phyloP scores from a whole-genome alignment of 1,139 yeast species.

The Arxiozyma heterogenica region DNA sequence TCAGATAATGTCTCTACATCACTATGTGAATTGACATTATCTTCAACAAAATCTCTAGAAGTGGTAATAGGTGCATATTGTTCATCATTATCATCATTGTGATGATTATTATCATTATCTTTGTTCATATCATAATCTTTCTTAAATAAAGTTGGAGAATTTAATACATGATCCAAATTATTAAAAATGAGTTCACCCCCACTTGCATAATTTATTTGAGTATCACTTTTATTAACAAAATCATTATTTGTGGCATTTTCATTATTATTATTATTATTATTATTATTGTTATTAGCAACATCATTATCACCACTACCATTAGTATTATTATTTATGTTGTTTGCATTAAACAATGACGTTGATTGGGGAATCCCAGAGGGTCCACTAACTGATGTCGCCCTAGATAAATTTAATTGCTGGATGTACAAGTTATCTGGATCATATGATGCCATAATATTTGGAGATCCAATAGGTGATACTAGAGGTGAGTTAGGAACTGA shows the following conservation, averaged over 20 bases:
- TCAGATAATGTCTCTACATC: constrained; percentile 2
- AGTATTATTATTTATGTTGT: not conserved
- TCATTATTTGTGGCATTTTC: not conserved
- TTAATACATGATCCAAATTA: constrained; percentile 7
- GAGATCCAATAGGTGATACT: constrained; percentile 24
- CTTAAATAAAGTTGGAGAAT: constrained; percentile 7
- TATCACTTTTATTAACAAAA: not conserved
- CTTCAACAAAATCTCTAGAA: not conserved
- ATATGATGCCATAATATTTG: constrained; percentile 11
- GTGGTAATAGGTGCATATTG: not conserved
- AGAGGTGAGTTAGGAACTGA: constrained; percentile 31
- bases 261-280: not conserved
- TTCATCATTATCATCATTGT: not conserved
- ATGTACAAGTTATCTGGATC: constrained; percentile 25
- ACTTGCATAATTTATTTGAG: not conserved
- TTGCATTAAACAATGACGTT: not conserved
- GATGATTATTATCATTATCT: not conserved
- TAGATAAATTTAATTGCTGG: constrained; percentile 25
- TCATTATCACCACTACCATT: not conserved
- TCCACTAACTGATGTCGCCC: constrained; percentile 18
- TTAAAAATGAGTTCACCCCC: constrained; percentile 1
- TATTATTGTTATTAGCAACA: not conserved
- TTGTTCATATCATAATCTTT: constrained; percentile 4
- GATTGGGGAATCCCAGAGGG: constrained; percentile 5
- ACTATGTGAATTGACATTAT: not conserved